Evolutionary conservation across 2,329 filamentous ascomycete species (phyloP).

Genomic region (Diaporthe eres): DNA sequence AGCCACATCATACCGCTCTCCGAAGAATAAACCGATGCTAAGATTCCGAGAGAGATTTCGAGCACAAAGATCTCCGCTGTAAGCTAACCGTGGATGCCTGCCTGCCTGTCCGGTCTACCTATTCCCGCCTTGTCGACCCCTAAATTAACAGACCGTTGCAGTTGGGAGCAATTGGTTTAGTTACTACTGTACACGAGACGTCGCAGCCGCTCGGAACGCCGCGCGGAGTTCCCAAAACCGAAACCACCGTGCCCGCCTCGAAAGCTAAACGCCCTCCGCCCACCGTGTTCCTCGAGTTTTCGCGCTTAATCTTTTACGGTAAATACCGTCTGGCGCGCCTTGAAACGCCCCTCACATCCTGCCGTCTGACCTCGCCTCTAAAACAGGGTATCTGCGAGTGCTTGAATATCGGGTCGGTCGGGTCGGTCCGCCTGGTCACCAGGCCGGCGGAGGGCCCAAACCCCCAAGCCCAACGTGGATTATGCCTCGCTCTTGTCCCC

Average conservation of each 20-base stretch:
- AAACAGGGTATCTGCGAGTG: slow-evolving; percentile 1
- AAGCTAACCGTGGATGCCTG: slow-evolving; percentile 13
- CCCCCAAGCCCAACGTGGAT: background rate
- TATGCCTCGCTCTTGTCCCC: slow-evolving; percentile 46
- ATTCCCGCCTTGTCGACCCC: background rate
- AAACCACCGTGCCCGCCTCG: background rate
- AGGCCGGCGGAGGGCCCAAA: background rate
- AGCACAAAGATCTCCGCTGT: slow-evolving; percentile 4
- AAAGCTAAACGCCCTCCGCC: background rate
- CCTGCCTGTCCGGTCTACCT: background rate
- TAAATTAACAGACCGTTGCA: slow-evolving; percentile 12
- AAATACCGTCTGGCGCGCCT: background rate
- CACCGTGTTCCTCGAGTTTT: background rate
- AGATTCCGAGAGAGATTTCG: slow-evolving; percentile 13
- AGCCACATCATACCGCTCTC: background rate
- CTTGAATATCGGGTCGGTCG: background rate
- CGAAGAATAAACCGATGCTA: slow-evolving; percentile 16
- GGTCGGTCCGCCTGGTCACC: background rate
- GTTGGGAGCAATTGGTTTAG: background rate
- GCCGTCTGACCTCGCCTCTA: background rate
- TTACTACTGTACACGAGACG: slow-evolving; percentile 3
- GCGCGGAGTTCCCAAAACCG: background rate
- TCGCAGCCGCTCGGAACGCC: slow-evolving; percentile 1
- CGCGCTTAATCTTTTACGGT: background rate
- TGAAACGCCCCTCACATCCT: background rate